These are phyloP conservation scores for Rhynchosporium agropyri DNA, from an alignment of 2,329 filamentous ascomycete species.

Conservation along the genomic window DNA sequence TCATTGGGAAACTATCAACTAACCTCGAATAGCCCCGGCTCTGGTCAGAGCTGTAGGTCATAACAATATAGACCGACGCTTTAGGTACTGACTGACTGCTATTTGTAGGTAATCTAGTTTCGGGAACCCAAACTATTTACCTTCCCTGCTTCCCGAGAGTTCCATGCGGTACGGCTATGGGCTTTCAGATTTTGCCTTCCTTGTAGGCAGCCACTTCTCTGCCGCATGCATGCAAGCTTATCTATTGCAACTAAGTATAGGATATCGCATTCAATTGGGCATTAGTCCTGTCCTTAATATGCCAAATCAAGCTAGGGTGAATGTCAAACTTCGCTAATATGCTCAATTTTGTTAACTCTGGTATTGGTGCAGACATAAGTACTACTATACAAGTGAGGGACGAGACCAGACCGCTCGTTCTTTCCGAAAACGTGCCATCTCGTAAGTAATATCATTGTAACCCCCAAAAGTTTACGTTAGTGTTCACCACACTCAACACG, in stretches of 20 bases:
- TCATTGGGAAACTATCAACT: too few relatives aligned
- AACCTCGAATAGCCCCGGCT: neutral
- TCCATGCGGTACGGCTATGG: neutral
- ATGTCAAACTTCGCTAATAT: neutral
- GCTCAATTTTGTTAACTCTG: neutral
- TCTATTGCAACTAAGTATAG: neutral
- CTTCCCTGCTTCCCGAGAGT: neutral
- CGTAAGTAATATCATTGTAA: neutral
- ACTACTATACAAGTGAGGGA: too few relatives aligned
- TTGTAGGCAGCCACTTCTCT: neutral
- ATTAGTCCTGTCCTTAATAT: neutral
- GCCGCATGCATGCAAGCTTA: conserved; percentile 1
- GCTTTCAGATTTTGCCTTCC: conserved; percentile 2
- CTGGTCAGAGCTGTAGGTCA: neutral
- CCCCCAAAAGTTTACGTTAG: too few relatives aligned
- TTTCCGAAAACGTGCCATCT: too few relatives aligned
- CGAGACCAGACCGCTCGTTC: too few relatives aligned
- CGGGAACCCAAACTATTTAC: too few relatives aligned
- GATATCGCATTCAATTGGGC: neutral
- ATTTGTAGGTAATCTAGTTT: too few relatives aligned
- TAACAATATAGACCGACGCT: too few relatives aligned
- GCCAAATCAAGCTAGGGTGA: neutral
- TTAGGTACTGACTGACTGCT: neutral
- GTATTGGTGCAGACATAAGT: neutral
- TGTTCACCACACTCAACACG: neutral